phyloP scores from a whole-genome alignment of 192 early-diverging fungal species.

The Coemansia nantahalensis region DNA sequence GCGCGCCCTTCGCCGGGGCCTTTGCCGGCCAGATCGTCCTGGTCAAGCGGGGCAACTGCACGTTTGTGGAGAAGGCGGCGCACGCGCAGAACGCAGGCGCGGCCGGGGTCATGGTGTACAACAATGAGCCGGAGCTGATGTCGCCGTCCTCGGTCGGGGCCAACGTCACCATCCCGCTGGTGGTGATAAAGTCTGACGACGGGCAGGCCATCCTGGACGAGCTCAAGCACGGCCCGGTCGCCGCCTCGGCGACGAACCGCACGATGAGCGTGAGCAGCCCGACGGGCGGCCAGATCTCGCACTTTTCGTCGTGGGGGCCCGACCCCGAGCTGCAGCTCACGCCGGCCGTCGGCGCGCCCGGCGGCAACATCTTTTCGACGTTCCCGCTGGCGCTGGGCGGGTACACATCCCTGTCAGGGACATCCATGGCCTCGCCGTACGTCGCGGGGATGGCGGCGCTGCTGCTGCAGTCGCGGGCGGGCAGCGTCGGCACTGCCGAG shows the following conservation, averaged over 20 bases:
- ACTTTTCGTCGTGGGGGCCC: slow-evolving; percentile 74
- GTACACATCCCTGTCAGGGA: slow-evolving; percentile 59
- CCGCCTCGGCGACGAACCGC: slow-evolving; percentile 52
- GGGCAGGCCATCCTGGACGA: slow-evolving; percentile 53
- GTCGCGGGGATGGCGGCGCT: slow-evolving; percentile 49
- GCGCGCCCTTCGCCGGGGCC: slow-evolving; percentile 38
- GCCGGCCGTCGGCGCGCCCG: slow-evolving; percentile 61
- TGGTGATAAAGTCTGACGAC: slow-evolving; percentile 54
- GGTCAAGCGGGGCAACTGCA: slow-evolving; percentile 68
- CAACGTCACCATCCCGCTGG: slow-evolving; percentile 55
- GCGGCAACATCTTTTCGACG: slow-evolving; percentile 63
- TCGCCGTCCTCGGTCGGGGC: slow-evolving; percentile 41
- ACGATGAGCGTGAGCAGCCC: slow-evolving; percentile 45
- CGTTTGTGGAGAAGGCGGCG: slow-evolving; percentile 60
- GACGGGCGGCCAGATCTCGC: slow-evolving; percentile 62
- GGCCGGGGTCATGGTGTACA: slow-evolving; percentile 64
- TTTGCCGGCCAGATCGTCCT: slow-evolving; percentile 57
- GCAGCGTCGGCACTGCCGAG: slow-evolving; percentile 21
- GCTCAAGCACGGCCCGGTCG: slow-evolving; percentile 39
- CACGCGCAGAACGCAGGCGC: slow-evolving; percentile 61
- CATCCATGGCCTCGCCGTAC: slow-evolving; percentile 70
- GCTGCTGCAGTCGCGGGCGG: slow-evolving; percentile 38
- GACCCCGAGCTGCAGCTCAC: slow-evolving; percentile 66
- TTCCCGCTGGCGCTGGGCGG: slow-evolving; percentile 56
- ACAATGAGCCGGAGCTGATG: slow-evolving; percentile 43